Base-by-base conservation (phyloP, 2,329 filamentous ascomycete species). In the Xylariaceae sp. region DNA sequence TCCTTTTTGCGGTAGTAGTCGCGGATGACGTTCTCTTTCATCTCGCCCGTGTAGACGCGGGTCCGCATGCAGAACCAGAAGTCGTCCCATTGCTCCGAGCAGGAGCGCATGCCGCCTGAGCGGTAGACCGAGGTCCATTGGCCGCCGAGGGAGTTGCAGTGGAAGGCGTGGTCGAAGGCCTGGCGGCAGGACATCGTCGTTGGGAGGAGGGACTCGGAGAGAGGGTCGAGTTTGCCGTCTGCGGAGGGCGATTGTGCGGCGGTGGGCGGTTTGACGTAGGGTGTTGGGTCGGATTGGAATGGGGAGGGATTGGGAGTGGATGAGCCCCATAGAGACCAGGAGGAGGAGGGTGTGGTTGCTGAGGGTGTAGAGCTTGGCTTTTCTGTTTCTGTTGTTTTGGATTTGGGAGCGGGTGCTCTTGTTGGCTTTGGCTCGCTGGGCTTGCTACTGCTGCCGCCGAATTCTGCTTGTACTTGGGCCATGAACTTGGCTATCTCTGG, bases 61-160 rank as follows among this genome's bases (percentile, higher is more conserved):
- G 85, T 86, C 58, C 89, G 86, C 92, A 97, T 97, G 77, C 94
- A 99, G 74, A 97, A 93, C 89, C 92, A 96, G 72, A 96, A 97
- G 71, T 96, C 89, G 55, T 87, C 82, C 91, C 93, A 97, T 57
- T 91, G 86, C 60, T 95, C 88, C 56, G 78, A 83, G 77, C 94
- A 99, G 3, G 82, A 79, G 42, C 87, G 83, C 64, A 96, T 75
- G 40, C 78, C 75, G 56, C 94, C 94, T 67, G 90, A 87, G 38
- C 94, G 88, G 77, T 97, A 99, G 36, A 97, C 81, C 64, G 90
- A 85, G 64, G 89, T 91, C 78, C 92, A 96, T 70, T 97, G 92
- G 1, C 93, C 91, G 48, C 90, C 92, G 9, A 96, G 78, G 0
- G 88, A 90, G 68, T 94, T 89, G 80, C 94, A 99, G 77, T 93